Conservation (phyloP, 306 rosid genomes). For the Erythrophleum fordii region DNA sequence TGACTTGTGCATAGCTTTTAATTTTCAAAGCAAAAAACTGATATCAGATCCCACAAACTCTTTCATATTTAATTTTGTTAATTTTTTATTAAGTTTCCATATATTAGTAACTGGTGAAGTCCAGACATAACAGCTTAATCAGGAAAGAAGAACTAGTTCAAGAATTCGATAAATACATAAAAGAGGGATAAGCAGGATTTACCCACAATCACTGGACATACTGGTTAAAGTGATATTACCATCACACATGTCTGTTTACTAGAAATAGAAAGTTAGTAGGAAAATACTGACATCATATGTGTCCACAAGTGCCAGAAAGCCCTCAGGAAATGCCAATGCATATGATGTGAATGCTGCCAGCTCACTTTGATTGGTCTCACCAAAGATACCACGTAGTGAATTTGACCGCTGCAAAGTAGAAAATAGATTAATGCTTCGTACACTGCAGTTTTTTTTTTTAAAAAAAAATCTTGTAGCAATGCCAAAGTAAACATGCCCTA, state of each 20-base stretch:
- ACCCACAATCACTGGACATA: constrained; percentile 17
- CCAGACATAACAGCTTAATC: neutral
- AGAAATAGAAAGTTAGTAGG: constrained; percentile 16
- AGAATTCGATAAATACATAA: constrained; percentile 8
- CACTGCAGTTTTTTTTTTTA: too few relatives aligned
- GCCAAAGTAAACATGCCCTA: neutral
- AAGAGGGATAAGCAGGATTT: constrained; percentile 30
- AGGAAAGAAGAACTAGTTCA: constrained; percentile 11
- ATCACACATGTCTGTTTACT: constrained; percentile 11
- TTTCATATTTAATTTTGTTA: neutral
- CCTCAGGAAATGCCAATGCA: constrained; percentile 79
- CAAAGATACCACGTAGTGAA: constrained; percentile 53
- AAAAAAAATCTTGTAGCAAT: neutral
- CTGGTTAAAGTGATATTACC: constrained; percentile 19
- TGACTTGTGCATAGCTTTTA: constrained; percentile 35
- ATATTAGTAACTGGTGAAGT: neutral
- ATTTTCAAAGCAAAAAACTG: constrained; percentile 28
- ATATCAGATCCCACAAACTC: constrained; percentile 18
- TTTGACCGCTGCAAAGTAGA: constrained; percentile 63
- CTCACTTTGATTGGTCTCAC: constrained; percentile 91
- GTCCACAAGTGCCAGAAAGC: constrained; percentile 84
- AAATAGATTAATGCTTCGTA: neutral
- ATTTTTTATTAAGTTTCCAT: neutral
- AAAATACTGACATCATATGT: constrained; percentile 76
- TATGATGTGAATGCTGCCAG: constrained; percentile 81